Base-by-base conservation (phyloP, 129 eudicot genomes). In the Flaveria bidentis region DNA sequence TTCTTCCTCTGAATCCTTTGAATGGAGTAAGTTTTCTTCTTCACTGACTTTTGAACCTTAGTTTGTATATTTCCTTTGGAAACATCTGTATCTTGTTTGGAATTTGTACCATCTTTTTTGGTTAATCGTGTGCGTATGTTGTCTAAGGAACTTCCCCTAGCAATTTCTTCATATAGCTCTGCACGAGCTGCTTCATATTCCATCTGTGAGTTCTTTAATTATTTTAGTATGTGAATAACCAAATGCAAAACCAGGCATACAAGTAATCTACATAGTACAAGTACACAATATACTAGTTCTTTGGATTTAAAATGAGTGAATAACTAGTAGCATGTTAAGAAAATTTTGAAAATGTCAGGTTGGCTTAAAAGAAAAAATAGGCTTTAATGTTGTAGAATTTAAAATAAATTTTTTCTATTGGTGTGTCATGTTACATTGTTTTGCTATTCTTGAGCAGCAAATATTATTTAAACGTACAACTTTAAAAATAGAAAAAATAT, bases 111-210 rank as follows among this genome's bases (percentile, higher is more conserved):
- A 82, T 66, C 87, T 74, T 86, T 87, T 74, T 86, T 86, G 22
- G 89, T 83, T 72, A 95, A 75, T 80, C 86, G 82, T 78, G 82
- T 79, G 73, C 86, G 86, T 76, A 93, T 53, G 66, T 82, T 87
- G 79, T 88, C 82, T 57, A 88, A 51, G 49, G 97, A 84, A 65
- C 80, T 67, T 50, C 98, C 97, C 84, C 83, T 88, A 18, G 92
- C 80, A 26, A 93, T 70, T 87, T 93, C 96, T 71, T 90, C 92
- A 78, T 85, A 42, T 73, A 93, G 79, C 81, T 93, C 98, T 20
- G 78, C 77, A 69, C 96, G 89, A 82, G 97, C 97, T 41, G 96
- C 97, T 82, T 90, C 97, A 77, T 86, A 90, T 83, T 90, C 96
- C 82, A 80, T 88, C 97, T 93, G 74, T 71, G 28, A 72, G 12